Base-by-base conservation (phyloP, 2,329 filamentous ascomycete genomes). In the Colletotrichum lini region DNA sequence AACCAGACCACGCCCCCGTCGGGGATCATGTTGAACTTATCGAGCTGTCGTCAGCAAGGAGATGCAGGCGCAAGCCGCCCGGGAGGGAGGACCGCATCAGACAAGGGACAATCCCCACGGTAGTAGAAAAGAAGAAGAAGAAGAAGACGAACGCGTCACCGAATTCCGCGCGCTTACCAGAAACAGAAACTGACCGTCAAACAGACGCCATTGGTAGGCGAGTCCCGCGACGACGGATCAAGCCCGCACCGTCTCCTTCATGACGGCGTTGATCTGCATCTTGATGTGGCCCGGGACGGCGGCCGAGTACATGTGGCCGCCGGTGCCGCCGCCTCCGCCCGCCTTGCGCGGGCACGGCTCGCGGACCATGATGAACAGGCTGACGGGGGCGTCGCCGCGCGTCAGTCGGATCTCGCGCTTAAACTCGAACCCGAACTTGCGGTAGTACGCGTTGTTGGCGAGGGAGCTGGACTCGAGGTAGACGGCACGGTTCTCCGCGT, bases 361-460 rank as follows among this genome's bases (percentile, higher is more conserved):
- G 72, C 93, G 87, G 63, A 96, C 91, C 94, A 97, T 97, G 82
- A 95, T 92, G 78, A 93, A 92, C 80, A 96, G 83, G 69, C 85
- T 85, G 60, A 95, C 87, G 38, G 91, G 88, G 71, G 86, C 84
- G 38, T 81, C 79, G 12, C 85, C 89, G 60, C 91, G 84, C 77
- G 86, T 83, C 76, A 95, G 83, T 78, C 87, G 85, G 74, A 96
- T 88, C 76, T 90, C 87, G 76, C 87, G 87, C 78, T 86, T 87
- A 75, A 88, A 80, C 78, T 90, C 87, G 80, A 96, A 97, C 40
- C 93, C 93, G 80, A 94, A 91, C 80, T 91, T 92, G 74, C 87
- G 83, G 80, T 96, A 97, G 80, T 95, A 94, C 44, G 82, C 80
- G 73, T 90, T 88, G 79, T 96, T 96, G 73, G 83, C 82, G 68